A percentile compares a stretch with the other conserved stretches of the same genome.
Conservation (phyloP, 805 yeast species). For the Metschnikowia cubensis region DNA sequence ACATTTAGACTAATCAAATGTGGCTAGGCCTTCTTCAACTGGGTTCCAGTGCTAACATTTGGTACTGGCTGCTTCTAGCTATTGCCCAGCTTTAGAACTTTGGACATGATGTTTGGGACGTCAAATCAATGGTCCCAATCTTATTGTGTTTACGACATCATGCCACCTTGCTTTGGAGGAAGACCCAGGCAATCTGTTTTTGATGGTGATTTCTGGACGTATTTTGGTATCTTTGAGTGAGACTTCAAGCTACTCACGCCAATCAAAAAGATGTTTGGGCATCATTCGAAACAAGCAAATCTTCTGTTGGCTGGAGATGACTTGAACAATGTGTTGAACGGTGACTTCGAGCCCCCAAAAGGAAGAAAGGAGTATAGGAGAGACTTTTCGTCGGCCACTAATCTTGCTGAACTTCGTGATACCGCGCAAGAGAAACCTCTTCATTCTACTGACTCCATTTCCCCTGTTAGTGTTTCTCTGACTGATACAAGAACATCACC, state of each 20-base stretch:
- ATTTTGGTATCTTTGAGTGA: too few relatives aligned
- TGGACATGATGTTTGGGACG: too few relatives aligned
- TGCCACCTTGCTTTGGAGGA: too few relatives aligned
- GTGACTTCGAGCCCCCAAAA: constrained; percentile 14
- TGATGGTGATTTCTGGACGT: too few relatives aligned
- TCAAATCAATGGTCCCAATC: too few relatives aligned
- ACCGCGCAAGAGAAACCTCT: not conserved
- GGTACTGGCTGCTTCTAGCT: too few relatives aligned
- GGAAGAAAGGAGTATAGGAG: constrained; percentile 3
- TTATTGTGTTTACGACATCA: too few relatives aligned
- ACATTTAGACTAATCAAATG: too few relatives aligned
- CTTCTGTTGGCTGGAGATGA: constrained; percentile 9
- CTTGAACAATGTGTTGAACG: constrained; percentile 9
- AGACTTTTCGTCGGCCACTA: not conserved
- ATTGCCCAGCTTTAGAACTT: too few relatives aligned
- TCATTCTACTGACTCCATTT: not conserved
- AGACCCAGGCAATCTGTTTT: too few relatives aligned
- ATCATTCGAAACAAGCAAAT: constrained; percentile 14
- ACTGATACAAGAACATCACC: not conserved
- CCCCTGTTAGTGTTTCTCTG: not conserved
- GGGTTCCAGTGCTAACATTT: too few relatives aligned
- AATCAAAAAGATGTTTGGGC: constrained; percentile 29
- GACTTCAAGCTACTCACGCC: constrained; percentile 37
- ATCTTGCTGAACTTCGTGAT: constrained; percentile 1
- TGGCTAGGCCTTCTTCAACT: too few relatives aligned